phyloP scores from a whole-genome alignment of 2,329 filamentous ascomycete genomes.

The Hypoxylon sp. region DNA sequence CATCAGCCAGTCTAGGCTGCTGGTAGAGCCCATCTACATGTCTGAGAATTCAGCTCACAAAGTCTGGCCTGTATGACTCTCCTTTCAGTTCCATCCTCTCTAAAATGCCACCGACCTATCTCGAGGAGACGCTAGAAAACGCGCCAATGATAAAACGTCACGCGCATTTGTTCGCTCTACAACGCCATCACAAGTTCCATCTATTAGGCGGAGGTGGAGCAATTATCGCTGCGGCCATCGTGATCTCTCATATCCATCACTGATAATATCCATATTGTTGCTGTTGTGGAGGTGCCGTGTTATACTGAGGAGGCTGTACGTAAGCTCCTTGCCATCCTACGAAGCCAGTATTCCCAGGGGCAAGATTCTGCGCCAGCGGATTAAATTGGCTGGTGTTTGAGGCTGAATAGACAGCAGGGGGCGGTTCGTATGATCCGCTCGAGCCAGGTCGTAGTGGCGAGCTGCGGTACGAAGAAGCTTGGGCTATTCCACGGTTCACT shows the following conservation, averaged over 20 bases:
- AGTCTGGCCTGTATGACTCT: slow-evolving; percentile 1
- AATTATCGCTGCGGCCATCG: background rate
- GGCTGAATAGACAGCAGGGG: slow-evolving; percentile 54
- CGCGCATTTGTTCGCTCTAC: background rate
- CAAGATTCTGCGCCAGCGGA: slow-evolving; percentile 45
- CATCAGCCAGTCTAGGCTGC: background rate
- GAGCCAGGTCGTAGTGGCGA: slow-evolving; percentile 67
- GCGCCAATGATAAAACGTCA: slow-evolving; percentile 12
- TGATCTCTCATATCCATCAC: background rate
- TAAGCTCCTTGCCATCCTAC: slow-evolving; percentile 48
- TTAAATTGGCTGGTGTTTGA: slow-evolving; percentile 49
- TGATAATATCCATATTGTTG: slow-evolving; percentile 42
- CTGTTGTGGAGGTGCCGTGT: slow-evolving; percentile 24
- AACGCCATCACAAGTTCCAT: slow-evolving; percentile 17
- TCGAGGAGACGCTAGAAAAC: slow-evolving; percentile 26
- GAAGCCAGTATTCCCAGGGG: slow-evolving; percentile 43
- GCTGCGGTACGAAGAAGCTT: slow-evolving; percentile 64
- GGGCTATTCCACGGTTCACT: slow-evolving; percentile 56
- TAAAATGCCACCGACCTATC: background rate
- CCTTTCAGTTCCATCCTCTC: slow-evolving; percentile 6
- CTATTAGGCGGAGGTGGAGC: background rate
- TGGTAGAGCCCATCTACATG: background rate
- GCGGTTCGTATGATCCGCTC: slow-evolving; percentile 61
- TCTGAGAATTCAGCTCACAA: slow-evolving; percentile 1
- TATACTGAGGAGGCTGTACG: slow-evolving; percentile 36